phyloP scores from a whole-genome alignment of 352 stramenopile species.

The Phytopythium chamaehyphon region DNA sequence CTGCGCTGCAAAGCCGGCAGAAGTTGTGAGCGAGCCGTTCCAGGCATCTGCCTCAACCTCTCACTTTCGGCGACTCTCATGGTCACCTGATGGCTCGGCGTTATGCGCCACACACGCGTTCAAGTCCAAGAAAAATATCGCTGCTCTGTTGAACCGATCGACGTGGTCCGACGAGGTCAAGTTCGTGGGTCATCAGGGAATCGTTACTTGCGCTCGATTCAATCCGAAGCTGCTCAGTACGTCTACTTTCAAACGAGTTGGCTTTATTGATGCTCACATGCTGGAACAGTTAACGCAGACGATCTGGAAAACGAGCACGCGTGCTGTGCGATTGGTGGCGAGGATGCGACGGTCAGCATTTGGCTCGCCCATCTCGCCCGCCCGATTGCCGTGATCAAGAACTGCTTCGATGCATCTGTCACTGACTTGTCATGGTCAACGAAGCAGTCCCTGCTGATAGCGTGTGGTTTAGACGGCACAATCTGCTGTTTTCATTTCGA shows the following conservation, averaged over 20 bases:
- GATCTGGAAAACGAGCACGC: conserved; percentile 78
- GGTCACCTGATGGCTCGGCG: conserved; percentile 77
- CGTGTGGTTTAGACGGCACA: conserved; percentile 74
- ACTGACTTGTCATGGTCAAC: conserved; percentile 78
- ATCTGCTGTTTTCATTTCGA: conserved; percentile 83
- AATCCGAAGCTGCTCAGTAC: conserved; percentile 76
- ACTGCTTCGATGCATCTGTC: conserved; percentile 82
- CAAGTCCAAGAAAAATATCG: conserved; percentile 86
- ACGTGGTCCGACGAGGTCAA: conserved; percentile 84
- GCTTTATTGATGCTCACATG: too few relatives aligned
- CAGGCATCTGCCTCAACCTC: conserved; percentile 73
- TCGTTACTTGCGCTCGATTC: conserved; percentile 81
- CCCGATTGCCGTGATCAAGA: conserved; percentile 72
- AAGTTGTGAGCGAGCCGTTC: conserved; percentile 71
- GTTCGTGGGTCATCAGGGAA: conserved; percentile 77
- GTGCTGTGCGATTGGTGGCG: conserved; percentile 76
- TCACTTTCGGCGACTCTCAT: conserved; percentile 80
- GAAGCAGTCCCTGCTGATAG: conserved; percentile 53
- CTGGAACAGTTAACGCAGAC: conserved; percentile 35
- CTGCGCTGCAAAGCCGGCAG: conserved; percentile 19
- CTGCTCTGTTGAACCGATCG: conserved; percentile 65
- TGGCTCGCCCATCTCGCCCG: conserved; percentile 79
- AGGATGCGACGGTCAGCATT: conserved; percentile 84
- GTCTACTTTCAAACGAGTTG: too few relatives aligned
- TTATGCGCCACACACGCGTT: conserved; percentile 83